phyloP scores from a whole-genome alignment of 1,139 yeast species.

The Saccharomycopsis crataegensis region DNA sequence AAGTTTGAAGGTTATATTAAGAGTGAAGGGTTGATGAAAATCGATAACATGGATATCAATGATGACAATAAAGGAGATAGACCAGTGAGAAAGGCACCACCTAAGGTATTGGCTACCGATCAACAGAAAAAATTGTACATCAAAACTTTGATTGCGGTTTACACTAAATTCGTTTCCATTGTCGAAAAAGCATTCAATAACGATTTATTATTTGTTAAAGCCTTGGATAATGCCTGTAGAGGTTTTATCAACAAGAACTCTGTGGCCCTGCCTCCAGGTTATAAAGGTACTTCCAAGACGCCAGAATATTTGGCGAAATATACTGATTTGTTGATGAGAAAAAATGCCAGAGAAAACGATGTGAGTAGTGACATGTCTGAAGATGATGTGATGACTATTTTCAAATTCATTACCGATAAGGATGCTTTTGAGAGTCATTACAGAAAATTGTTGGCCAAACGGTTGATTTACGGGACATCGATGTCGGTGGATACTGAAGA shows the following conservation, averaged over 20 bases:
- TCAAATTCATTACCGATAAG: conserved; percentile 86
- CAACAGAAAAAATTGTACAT: conserved; percentile 46
- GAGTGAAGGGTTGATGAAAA: conserved; percentile 62
- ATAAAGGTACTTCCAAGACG: conserved; percentile 54
- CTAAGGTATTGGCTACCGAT: conserved; percentile 5
- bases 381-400: conserved; percentile 79
- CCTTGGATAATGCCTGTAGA: conserved; percentile 85
- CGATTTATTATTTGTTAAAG: conserved; percentile 75
- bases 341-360: conserved; percentile 64
- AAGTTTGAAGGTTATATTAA: conserved; percentile 69
- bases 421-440: conserved; percentile 94
- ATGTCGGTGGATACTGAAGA: conserved; percentile 83
- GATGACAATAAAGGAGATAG: conserved; percentile 8
- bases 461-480: conserved; percentile 80
- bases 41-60: conserved; percentile 51
- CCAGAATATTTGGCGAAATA: conserved; percentile 90
- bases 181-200: conserved; percentile 65
- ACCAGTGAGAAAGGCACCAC: not conserved
- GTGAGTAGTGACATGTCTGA: conserved; percentile 59
- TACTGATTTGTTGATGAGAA: conserved; percentile 76
- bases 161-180: conserved; percentile 58
- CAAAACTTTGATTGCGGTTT: conserved; percentile 65
- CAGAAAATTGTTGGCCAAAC: conserved; percentile 79
- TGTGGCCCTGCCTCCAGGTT: conserved; percentile 65
- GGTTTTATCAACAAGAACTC: conserved; percentile 75